A percentile compares a stretch with the other conserved stretches of the same genome.
Conservation (phyloP, 169 alveolate species). For the Cryptosporidium bovis region DNA sequence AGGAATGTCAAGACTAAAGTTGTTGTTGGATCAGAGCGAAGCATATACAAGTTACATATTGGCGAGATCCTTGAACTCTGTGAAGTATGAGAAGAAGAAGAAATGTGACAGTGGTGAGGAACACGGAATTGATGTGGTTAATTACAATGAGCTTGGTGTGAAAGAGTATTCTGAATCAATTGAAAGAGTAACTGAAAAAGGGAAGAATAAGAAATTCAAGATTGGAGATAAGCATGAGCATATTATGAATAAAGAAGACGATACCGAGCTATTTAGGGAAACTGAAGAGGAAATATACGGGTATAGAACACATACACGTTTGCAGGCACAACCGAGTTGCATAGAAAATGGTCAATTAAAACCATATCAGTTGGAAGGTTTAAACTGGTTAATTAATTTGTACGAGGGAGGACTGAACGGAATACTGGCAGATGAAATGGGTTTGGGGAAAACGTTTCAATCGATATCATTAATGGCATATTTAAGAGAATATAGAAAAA, state of each 20-base stretch:
- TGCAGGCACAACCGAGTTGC: constrained; percentile 54
- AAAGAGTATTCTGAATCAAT: too few species aligned
- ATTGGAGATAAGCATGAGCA: constrained; percentile 26
- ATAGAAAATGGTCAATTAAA: constrained; percentile 88
- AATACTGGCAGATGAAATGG: constrained; percentile 98
- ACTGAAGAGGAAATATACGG: constrained; percentile 69
- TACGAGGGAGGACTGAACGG: constrained; percentile 96
- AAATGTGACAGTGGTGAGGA: too few species aligned
- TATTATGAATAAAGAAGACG: constrained; percentile 61
- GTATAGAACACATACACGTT: constrained; percentile 52
- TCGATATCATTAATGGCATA: constrained; percentile 94
- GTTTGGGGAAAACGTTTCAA: constrained; percentile 97
- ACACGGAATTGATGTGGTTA: too few species aligned
- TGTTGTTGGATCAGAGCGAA: constrained; percentile 56
- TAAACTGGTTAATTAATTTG: constrained; percentile 95
- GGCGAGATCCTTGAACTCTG: constrained; percentile 58
- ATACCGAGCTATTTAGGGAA: constrained; percentile 50
- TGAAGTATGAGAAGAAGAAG: constrained; percentile 5
- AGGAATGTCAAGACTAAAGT: constrained; percentile 16
- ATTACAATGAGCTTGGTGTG: too few species aligned
- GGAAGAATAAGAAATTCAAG: background rate
- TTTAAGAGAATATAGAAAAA: constrained; percentile 87
- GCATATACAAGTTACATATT: constrained; percentile 54
- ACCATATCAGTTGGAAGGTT: constrained; percentile 95
- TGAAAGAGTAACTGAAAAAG: background rate